phyloP scores from a whole-genome alignment of 140 eudicot species.

The Stevia rebaudiana region DNA sequence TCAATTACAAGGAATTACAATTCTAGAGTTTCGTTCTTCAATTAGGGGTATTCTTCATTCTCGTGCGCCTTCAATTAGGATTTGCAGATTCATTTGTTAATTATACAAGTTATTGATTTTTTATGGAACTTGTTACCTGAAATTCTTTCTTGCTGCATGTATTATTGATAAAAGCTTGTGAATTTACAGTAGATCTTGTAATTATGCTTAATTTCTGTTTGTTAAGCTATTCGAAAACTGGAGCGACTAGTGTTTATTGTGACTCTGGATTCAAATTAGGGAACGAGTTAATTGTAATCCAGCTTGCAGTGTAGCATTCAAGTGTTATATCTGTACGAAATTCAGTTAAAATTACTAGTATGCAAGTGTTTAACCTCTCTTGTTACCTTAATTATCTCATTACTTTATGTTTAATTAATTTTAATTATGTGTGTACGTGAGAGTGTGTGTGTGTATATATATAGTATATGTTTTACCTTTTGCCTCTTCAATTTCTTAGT shows the following conservation, averaged over 20 bases:
- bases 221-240: conserved; percentile 11
- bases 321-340: not conserved
- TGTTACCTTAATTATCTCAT: not conserved
- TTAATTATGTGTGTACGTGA: too few species aligned
- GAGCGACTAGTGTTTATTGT: not conserved
- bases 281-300: not conserved
- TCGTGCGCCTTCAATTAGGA: conserved; percentile 19
- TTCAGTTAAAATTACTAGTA: not conserved
- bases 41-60: conserved; percentile 21
- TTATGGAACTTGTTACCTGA: not conserved
- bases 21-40: conserved; percentile 17
- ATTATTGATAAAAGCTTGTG: not conserved
- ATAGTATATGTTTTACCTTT: not conserved
- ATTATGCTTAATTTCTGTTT: conserved; percentile 2
- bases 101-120: not conserved
- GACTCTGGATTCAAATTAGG: conserved; percentile 1
- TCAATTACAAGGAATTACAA: not conserved
- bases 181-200: conserved; percentile 13
- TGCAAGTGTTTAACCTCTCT: not conserved
- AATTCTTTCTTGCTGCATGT: not conserved
- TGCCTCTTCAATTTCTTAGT: not conserved
- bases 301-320: not conserved
- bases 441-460: too few species aligned
- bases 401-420: not conserved
- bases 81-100: conserved; percentile 5